Conservation (phyloP, 2,329 filamentous ascomycete genomes). For the Lecanicillium sp. region DNA sequence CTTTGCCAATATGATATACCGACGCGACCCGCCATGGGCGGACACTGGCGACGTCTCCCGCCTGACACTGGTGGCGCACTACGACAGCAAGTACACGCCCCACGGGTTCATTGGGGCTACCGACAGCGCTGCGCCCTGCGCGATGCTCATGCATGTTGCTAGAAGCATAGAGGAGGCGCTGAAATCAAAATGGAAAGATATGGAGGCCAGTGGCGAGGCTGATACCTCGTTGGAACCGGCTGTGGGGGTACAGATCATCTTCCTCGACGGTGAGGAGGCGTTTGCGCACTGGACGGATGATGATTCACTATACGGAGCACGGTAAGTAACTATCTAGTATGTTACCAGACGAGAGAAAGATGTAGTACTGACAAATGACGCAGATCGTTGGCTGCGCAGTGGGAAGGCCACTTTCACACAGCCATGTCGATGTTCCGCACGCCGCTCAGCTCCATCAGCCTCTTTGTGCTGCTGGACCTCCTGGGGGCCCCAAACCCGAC, state of each 20-base stretch:
- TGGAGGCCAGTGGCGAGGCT: slow-evolving; percentile 51
- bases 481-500: slow-evolving; percentile 62
- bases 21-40: slow-evolving; percentile 80
- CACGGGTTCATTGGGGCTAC: slow-evolving; percentile 87
- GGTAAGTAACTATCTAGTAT: slow-evolving; percentile 37
- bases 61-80: slow-evolving; percentile 86
- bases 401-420: slow-evolving; percentile 65
- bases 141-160: slow-evolving; percentile 83
- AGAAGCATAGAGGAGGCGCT: slow-evolving; percentile 72
- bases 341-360: neutral
- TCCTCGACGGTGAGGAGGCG: slow-evolving; percentile 92
- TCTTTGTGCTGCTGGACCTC: slow-evolving; percentile 89
- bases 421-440: slow-evolving; percentile 68
- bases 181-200: slow-evolving; percentile 72
- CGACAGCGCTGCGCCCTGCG: slow-evolving; percentile 90
- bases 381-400: slow-evolving; percentile 67
- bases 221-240: slow-evolving; percentile 59
- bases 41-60: slow-evolving; percentile 66
- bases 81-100: slow-evolving; percentile 76
- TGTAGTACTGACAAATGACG: slow-evolving; percentile 3
- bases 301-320: slow-evolving; percentile 84
- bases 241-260: slow-evolving; percentile 78
- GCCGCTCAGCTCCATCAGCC: slow-evolving; percentile 68
- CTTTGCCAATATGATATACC: slow-evolving; percentile 81
- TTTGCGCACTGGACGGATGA: slow-evolving; percentile 71